These are phyloP conservation scores for Cynanchum wilfordii DNA, from an alignment of 257 asterid species.

Conservation along the genomic window DNA sequence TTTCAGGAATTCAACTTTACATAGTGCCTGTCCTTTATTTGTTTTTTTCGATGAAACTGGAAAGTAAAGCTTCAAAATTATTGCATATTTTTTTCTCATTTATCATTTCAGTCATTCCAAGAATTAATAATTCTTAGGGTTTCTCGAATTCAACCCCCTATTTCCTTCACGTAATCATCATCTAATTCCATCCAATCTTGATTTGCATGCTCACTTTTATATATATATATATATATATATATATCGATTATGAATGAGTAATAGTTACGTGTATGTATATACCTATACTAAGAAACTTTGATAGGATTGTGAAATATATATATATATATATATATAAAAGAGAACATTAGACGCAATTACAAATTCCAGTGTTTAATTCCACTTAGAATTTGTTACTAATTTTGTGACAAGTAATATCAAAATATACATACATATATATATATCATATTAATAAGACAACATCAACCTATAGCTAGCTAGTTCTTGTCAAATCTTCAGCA, in stretches of 20 bases:
- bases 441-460: too few species aligned
- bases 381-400: too few species aligned
- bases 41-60: not conserved
- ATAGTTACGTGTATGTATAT: too few species aligned
- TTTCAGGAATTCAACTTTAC: not conserved
- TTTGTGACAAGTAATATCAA: not conserved
- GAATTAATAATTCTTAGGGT: not conserved
- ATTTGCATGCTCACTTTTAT: not conserved
- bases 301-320: too few species aligned
- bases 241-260: too few species aligned
- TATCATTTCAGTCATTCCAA: not conserved
- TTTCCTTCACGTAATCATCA: not conserved
- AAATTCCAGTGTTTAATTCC: too few species aligned
- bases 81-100: not conserved
- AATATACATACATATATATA: too few species aligned
- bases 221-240: too few species aligned
- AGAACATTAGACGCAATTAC: too few species aligned
- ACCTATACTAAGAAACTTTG: too few species aligned
- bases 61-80: not conserved
- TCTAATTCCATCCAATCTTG: not conserved
- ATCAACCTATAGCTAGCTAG: too few species aligned
- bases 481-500: not conserved
- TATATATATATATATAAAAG: too few species aligned
- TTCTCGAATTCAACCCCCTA: not conserved
- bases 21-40: not conserved